Conservation (phyloP, 768 basidiomycete species). For the Boletus coccyginus region DNA sequence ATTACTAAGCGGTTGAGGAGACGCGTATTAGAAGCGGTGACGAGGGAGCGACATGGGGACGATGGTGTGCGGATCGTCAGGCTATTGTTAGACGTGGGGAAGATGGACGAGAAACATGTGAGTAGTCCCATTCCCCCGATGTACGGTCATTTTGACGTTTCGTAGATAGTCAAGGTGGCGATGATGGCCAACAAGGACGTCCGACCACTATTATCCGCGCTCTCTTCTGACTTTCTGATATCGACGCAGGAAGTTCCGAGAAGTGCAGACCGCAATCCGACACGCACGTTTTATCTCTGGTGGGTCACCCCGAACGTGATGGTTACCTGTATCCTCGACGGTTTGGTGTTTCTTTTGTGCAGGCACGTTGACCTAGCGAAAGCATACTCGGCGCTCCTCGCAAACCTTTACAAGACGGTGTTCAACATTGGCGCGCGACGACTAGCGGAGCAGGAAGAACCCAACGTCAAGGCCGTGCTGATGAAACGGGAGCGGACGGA, state of each 20-base stretch:
- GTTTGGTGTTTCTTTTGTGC: neutral
- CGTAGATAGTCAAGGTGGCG: conserved; percentile 84
- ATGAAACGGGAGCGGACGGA: conserved; percentile 80
- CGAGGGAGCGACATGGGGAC: conserved; percentile 79
- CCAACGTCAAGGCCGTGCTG: conserved; percentile 66
- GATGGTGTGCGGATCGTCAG: conserved; percentile 82
- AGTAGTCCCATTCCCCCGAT: conserved; percentile 14
- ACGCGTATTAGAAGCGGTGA: conserved; percentile 71
- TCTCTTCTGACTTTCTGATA: conserved; percentile 80
- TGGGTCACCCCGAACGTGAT: conserved; percentile 29
- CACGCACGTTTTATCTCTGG: conserved; percentile 92
- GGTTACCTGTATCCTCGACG: neutral
- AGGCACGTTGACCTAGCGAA: conserved; percentile 91
- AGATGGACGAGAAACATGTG: conserved; percentile 94
- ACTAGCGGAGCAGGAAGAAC: conserved; percentile 68
- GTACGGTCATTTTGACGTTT: neutral
- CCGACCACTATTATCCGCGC: conserved; percentile 71
- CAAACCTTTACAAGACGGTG: conserved; percentile 83
- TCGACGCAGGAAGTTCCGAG: conserved; percentile 93
- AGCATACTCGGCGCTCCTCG: conserved; percentile 74
- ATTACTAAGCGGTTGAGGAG: conserved; percentile 65
- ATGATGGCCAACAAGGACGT: conserved; percentile 92
- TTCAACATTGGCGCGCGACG: conserved; percentile 80
- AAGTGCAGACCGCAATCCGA: conserved; percentile 85
- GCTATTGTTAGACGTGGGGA: conserved; percentile 75